Evolutionary conservation across 805 yeast genomes (phyloP).

Genomic region (Hanseniaspora occidentalis): DNA sequence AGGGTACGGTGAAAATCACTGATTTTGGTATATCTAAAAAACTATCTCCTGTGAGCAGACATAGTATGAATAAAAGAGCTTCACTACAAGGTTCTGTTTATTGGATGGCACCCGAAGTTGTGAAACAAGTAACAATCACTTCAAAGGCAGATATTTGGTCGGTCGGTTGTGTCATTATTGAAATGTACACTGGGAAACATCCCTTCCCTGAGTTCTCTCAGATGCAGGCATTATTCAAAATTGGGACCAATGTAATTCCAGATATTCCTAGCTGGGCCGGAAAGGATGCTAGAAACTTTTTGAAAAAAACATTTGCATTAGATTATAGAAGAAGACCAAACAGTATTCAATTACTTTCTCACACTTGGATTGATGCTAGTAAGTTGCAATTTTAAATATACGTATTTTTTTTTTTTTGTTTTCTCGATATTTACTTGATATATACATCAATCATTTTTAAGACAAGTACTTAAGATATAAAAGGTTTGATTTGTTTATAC

Average conservation of each 20-base stretch:
- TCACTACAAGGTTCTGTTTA: conserved; percentile 90
- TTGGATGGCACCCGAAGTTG: conserved; percentile 99
- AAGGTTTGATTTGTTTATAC: too few relatives aligned
- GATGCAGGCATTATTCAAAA: conserved; percentile 93
- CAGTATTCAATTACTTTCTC: conserved; percentile 56
- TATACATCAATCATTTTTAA: too few relatives aligned
- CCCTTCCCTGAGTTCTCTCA: conserved; percentile 93
- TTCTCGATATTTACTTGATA: too few relatives aligned
- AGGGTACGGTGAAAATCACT: conserved; percentile 71
- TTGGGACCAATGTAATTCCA: conserved; percentile 79
- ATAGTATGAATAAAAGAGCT: conserved; percentile 34
- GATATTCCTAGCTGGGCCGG: conserved; percentile 66
- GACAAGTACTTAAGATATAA: too few relatives aligned
- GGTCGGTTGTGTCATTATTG: conserved; percentile 85
- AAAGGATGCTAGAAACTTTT: conserved; percentile 33
- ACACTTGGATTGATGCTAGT: conserved; percentile 26
- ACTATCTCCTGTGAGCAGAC: conserved; percentile 39
- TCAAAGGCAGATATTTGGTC: conserved; percentile 96
- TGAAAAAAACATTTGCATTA: conserved; percentile 54
- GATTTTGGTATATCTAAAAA: conserved; percentile 78
- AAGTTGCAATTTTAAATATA: conserved; percentile 6
- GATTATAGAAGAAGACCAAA: conserved; percentile 65
- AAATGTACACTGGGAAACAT: conserved; percentile 92
- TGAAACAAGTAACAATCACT: conserved; percentile 82
- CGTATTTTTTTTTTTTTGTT: background rate